Percentiles rank a stretch among this genome's conserved stretches.
phyloP scores from a whole-genome alignment of 306 rosid genomes.

The Quercus gilva region DNA sequence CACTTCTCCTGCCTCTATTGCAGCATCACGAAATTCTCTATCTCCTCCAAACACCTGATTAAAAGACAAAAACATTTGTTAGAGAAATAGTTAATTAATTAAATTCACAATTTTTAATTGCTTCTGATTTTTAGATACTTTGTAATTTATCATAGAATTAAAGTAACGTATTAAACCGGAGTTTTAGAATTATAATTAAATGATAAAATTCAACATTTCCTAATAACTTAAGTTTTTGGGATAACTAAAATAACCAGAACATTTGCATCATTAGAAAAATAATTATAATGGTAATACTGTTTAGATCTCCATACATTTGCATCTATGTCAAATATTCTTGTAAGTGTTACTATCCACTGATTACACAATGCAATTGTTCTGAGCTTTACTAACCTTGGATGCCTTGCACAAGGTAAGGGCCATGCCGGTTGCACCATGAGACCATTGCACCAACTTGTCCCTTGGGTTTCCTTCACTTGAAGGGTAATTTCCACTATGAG shows the following conservation, averaged over 20 bases:
- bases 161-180: too few species aligned
- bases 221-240: too few species aligned
- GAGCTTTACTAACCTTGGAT: slow-evolving; percentile 54
- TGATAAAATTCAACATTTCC: too few species aligned
- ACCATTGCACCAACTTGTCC: slow-evolving; percentile 86
- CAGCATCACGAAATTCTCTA: slow-evolving; percentile 78
- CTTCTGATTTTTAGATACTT: too few species aligned
- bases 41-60: slow-evolving; percentile 64
- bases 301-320: too few species aligned
- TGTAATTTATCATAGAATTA: too few species aligned
- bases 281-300: background rate
- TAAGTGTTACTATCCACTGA: too few species aligned
- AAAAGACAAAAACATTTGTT: background rate
- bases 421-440: slow-evolving; percentile 90
- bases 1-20: slow-evolving; percentile 96
- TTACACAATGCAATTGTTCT: background rate
- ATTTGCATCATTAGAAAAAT: background rate
- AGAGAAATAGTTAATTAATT: too few species aligned
- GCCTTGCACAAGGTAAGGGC: slow-evolving; percentile 84
- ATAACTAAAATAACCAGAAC: background rate
- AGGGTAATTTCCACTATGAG: slow-evolving; percentile 85
- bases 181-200: too few species aligned
- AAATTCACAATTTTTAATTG: too few species aligned
- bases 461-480: slow-evolving; percentile 88
- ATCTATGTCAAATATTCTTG: too few species aligned